Percentiles rank a stretch among this genome's conserved stretches.
Conservation (phyloP, 768 basidiomycete species). For the Amanita rubescens region DNA sequence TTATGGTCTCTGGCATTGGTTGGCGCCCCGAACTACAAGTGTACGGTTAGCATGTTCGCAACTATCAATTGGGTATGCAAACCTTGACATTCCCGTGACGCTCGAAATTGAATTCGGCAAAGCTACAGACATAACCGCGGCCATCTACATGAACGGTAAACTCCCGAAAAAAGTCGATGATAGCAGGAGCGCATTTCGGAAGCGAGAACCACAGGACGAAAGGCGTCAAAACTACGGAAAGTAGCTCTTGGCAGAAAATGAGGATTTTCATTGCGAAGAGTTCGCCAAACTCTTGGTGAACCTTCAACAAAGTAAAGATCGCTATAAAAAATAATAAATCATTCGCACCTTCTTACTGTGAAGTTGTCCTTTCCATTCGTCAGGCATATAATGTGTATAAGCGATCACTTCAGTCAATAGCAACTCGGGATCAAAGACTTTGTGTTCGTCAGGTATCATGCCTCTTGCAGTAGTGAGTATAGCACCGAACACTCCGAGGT, state of each 20-base stretch:
- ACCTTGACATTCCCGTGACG: constrained; percentile 90
- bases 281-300: constrained; percentile 86
- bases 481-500: constrained; percentile 80
- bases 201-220: constrained; percentile 92
- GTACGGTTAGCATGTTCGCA: neutral
- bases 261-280: constrained; percentile 91
- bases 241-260: constrained; percentile 80
- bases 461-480: constrained; percentile 86
- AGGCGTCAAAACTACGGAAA: constrained; percentile 90
- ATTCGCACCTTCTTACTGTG: constrained; percentile 74
- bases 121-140: constrained; percentile 94
- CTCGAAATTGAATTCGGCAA: constrained; percentile 97
- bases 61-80: constrained; percentile 11
- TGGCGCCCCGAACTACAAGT: constrained; percentile 88
- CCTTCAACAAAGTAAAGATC: constrained; percentile 32
- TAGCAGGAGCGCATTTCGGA: constrained; percentile 80
- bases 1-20: constrained; percentile 57
- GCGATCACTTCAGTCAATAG: constrained; percentile 89
- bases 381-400: constrained; percentile 95
- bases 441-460: constrained; percentile 93
- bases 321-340: constrained; percentile 8
- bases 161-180: constrained; percentile 97
- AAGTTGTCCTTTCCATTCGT: constrained; percentile 81
- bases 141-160: constrained; percentile 97
- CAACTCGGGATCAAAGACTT: constrained; percentile 89